Conservation (phyloP, 352 stramenopile genomes). For the Globisporangium paddicum region DNA sequence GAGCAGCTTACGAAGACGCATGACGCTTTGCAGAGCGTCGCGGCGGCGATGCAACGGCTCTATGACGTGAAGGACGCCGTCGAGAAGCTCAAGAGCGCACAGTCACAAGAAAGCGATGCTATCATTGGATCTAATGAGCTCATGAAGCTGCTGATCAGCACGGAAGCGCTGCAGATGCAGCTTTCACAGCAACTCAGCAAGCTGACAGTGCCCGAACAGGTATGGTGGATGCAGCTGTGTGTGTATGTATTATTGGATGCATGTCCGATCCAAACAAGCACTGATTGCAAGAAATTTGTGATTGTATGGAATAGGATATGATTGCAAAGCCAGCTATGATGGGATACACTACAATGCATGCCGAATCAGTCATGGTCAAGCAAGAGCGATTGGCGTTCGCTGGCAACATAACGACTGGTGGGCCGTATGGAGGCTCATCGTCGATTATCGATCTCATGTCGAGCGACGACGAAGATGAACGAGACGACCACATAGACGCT, state of each 20-base stretch:
- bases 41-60: not conserved
- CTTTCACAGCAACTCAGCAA: not conserved
- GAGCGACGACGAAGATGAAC: not conserved
- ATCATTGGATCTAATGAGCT: not conserved
- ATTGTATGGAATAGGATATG: not conserved
- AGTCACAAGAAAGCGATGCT: not conserved
- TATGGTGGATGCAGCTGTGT: not conserved
- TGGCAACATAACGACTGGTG: not conserved
- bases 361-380: not conserved
- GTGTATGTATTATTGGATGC: no score
- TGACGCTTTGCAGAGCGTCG: not conserved
- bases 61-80: not conserved
- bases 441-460: slow-evolving; percentile 1
- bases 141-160: not conserved
- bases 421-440: not conserved
- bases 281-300: no score
- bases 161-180: not conserved
- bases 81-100: not conserved
- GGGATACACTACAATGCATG: not conserved
- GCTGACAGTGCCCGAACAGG: not conserved
- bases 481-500: not conserved
- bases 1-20: not conserved
- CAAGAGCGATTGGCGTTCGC: not conserved
- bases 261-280: not conserved
- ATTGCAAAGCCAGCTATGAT: not conserved